Conservation (phyloP, 1,284 basidiomycete genomes). For the Athelia sp. region DNA sequence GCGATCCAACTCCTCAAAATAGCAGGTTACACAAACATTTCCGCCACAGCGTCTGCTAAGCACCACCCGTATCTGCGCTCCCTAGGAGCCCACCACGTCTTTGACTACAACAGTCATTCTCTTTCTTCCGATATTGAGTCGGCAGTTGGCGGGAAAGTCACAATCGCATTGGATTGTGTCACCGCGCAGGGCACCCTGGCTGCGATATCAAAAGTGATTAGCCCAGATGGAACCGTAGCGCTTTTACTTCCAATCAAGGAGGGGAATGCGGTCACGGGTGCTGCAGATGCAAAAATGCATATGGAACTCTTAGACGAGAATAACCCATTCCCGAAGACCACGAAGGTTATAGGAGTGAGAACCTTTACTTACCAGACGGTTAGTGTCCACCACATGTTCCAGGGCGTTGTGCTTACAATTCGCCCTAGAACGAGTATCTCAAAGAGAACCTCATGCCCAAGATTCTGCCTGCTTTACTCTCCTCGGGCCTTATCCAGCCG, state of each 20-base stretch:
- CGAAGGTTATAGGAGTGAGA: constrained; percentile 31
- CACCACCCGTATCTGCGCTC: constrained; percentile 41
- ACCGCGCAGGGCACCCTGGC: constrained; percentile 32
- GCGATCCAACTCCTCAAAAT: constrained; percentile 47
- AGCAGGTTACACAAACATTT: constrained; percentile 46
- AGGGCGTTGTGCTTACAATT: not conserved
- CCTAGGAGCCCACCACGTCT: constrained; percentile 41
- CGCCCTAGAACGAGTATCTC: constrained; percentile 31
- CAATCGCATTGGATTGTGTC: constrained; percentile 39
- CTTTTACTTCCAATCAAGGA: constrained; percentile 45
- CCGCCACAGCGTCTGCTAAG: constrained; percentile 45
- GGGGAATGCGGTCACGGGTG: constrained; percentile 29
- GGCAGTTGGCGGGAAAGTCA: constrained; percentile 31
- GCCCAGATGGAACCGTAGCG: constrained; percentile 32
- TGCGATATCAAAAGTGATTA: constrained; percentile 30
- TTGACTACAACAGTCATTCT: constrained; percentile 46
- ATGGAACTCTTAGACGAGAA: constrained; percentile 24
- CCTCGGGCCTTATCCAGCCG: constrained; percentile 31
- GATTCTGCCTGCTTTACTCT: constrained; percentile 38
- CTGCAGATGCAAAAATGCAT: constrained; percentile 24
- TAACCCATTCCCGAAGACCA: constrained; percentile 22
- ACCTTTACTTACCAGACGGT: constrained; percentile 40
- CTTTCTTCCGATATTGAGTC: constrained; percentile 33
- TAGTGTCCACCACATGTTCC: constrained; percentile 9
- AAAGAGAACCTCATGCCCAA: constrained; percentile 38